Base-by-base conservation (phyloP, 108 stramenopile species). In the Pelagomonas calceolata region DNA sequence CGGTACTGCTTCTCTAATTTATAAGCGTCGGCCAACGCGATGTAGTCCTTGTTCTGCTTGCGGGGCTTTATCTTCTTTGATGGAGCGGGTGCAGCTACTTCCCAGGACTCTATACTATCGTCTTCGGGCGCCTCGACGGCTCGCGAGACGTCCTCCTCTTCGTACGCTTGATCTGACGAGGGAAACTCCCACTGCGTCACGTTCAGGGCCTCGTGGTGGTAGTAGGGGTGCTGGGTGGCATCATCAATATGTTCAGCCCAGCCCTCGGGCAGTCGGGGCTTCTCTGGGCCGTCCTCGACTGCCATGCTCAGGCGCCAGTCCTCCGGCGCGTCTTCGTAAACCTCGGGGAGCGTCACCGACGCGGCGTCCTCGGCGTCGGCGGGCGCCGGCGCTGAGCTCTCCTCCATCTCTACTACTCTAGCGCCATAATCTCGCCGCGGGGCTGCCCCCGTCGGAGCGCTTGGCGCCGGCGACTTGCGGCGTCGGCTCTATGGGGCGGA, bases 211-310 rank as follows among this genome's bases (percentile, higher is more conserved):
- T 16, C 26, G 51, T 60, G 18, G 26, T 60, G 26, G 26, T 60
- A 60, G 51, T 60, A 60, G 51, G 26, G 21, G 26, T 12, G 10
- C 21, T 3, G 7, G 7, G 21, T 60, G 21, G 1, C 51, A 3
- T 60, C 51, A 26, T 26, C 51, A 26, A 60, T 3, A 26, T 60
- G 51, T 26, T 60, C 51, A 1, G 14, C 10, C 51, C 51, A 60
- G 0, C 66, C 66, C 66, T 32, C 33, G 33, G 33, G 65, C 65
- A 32, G 65, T 32, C 12, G 32, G 32, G 65, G 32, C 33, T 74
- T 80, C 3, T 30, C 65, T 5, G 79, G 81, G 0, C 72, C 73
- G 32, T 78, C 75, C 44, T 34, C 81, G 18, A 84, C 75, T 43
- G 15, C 60, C 26, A 39, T 12, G n/a, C 31, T 36, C n/a, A 73